These are phyloP conservation scores for Candida ipomoeae DNA, from an alignment of 805 yeast species.

Conservation along the genomic window DNA sequence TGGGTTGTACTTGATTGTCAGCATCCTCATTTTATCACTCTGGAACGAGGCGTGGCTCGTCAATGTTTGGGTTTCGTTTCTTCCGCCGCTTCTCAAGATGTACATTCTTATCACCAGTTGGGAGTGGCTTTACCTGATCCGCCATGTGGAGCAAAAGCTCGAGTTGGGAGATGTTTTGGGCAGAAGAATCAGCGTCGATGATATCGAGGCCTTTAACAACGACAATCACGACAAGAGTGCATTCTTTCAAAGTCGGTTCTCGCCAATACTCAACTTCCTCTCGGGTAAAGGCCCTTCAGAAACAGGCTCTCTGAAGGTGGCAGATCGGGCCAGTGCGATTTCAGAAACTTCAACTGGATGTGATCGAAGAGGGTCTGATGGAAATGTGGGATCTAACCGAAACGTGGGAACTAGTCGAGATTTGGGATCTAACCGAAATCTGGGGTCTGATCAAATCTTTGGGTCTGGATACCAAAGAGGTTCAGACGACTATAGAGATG, in stretches of 20 bases:
- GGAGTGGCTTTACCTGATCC: constrained; percentile 63
- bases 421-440: too few relatives aligned
- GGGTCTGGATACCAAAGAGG: too few relatives aligned
- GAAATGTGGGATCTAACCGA: too few relatives aligned
- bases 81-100: constrained; percentile 43
- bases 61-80: constrained; percentile 47
- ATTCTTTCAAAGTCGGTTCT: constrained; percentile 30
- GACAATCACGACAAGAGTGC: constrained; percentile 25
- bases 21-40: constrained; percentile 23
- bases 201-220: constrained; percentile 21
- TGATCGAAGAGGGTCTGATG: too few relatives aligned
- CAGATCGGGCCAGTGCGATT: neutral
- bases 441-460: too few relatives aligned
- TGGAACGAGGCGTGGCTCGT: constrained; percentile 33
- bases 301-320: neutral
- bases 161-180: constrained; percentile 63
- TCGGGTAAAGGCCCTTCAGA: neutral
- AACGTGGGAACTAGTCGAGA: too few relatives aligned
- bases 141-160: constrained; percentile 42
- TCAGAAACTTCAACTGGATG: too few relatives aligned
- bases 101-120: constrained; percentile 52
- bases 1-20: constrained; percentile 32
- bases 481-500: neutral
- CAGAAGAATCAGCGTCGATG: constrained; percentile 49
- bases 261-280: constrained; percentile 13